Conservation (phyloP, 768 basidiomycete species). For the Podaxis pistillaris region DNA sequence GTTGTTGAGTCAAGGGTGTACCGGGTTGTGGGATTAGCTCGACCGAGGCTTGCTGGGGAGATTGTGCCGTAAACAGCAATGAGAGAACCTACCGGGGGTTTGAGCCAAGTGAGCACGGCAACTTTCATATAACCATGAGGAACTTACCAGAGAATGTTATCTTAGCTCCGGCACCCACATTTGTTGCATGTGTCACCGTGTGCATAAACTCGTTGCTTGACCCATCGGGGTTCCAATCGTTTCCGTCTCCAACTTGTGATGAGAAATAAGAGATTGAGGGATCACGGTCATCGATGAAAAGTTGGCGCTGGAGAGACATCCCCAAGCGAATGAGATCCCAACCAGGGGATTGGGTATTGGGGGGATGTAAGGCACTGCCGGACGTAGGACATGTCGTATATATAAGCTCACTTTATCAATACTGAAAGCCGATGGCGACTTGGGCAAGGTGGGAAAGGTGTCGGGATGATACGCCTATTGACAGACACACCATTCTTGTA, state of each 20-base stretch:
- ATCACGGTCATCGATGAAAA: neutral
- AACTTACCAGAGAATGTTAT: constrained; percentile 1
- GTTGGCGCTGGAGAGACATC: no score
- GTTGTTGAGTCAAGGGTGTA: constrained; percentile 1
- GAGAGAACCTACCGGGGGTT: neutral
- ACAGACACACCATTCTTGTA: no score
- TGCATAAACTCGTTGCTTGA: neutral
- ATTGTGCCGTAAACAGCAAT: constrained; percentile 2
- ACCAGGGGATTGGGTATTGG: no score
- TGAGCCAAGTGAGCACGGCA: neutral
- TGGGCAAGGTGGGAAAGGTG: no score
- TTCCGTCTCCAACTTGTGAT: no score
- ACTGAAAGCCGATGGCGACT: no score
- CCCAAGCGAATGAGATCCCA: no score
- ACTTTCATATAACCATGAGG: no score
- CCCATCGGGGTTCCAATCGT: neutral
- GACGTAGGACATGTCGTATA: no score
- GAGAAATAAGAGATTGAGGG: constrained; percentile 1
- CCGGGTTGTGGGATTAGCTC: neutral
- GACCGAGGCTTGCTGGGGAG: neutral
- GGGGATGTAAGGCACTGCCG: no score
- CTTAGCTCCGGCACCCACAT: neutral
- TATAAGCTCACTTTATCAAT: no score
- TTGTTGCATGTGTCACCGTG: neutral
- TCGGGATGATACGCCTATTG: no score